Evolutionary conservation across 2,329 filamentous ascomycete species (phyloP), one percentile per base, ranked within the genome.

Genomic region (Xylaria sp.): DNA sequence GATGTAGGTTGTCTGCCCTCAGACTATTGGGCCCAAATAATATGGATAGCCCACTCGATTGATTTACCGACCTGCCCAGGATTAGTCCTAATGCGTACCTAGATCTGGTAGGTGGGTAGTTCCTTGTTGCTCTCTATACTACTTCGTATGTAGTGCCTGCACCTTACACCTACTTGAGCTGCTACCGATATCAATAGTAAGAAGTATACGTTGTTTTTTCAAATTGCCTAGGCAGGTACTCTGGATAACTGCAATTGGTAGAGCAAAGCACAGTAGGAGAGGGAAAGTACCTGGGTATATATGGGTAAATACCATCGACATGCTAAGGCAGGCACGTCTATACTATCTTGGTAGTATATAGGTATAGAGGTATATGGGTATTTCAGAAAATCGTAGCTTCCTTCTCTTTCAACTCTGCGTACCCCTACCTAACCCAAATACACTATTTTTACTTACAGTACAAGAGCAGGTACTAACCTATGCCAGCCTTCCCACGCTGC

Each of bases 11-110:
- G n/a, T 36, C 43, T 23, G 12, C 45, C 9, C 32, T 64, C 25
- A 34, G 34, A 48, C 28, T 43, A 36, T 28, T 46, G 62, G 55
- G 23, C 20, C 55, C 62, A 60, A 41, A 45, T 12, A 41, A 39
- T 20, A 41, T 46, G 10, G 7, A 39, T 48, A 41, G 12, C 50
- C 25, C 13, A 20, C 39, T 52, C n/a, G 45, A 64, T 64, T 58
- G 46, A 61, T 57, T 50, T 55, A 61, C 50, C 52, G 46, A 57
- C 41, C 34, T 52, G 52, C 43, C 13, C 9, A 36, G 46, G 39
- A 52, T 43, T 23, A 39, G 28, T 20, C 48, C 46, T 13, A 15
- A 30, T 13, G 28, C 13, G 15, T 30, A 30, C 25, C 3, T 32
- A n/a, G 18, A 52, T 32, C 25, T 30, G 30, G 15, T 18, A 10